Percentiles rank a stretch among this genome's conserved stretches.
phyloP scores from a whole-genome alignment of 1,284 basidiomycete species.

The Chalciporus sp. region DNA sequence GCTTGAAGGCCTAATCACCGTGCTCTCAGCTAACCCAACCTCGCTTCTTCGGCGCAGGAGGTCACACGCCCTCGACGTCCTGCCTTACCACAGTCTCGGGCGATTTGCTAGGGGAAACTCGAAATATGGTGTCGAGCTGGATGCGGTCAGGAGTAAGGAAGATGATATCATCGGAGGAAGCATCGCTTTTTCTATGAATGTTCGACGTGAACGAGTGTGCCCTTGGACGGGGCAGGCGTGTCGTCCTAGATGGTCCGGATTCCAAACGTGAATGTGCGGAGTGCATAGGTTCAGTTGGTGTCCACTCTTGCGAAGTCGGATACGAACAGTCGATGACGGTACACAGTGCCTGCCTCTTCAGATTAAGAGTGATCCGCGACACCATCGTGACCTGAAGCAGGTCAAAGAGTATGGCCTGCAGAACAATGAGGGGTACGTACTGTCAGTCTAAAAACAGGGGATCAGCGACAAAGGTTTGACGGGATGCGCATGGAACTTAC shows the following conservation, averaged over 20 bases:
- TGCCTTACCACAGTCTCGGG: background rate
- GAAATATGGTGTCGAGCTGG: constrained; percentile 2
- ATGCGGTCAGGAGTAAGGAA: background rate
- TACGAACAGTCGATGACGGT: background rate
- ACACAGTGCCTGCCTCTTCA: constrained; percentile 27
- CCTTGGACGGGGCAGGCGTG: background rate
- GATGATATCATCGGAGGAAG: background rate
- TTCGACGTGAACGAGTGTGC: background rate
- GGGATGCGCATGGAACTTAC: constrained; percentile 33
- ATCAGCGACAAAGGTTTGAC: background rate
- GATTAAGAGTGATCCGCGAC: constrained; percentile 48
- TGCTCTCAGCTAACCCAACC: too few relatives aligned
- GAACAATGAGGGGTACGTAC: constrained; percentile 19
- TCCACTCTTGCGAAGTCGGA: background rate
- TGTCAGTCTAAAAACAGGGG: constrained; percentile 28
- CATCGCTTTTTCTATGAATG: background rate
- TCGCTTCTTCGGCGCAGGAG: background rate
- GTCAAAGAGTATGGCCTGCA: background rate
- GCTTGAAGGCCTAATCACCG: too few relatives aligned
- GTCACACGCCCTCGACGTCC: background rate
- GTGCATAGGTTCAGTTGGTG: too few relatives aligned
- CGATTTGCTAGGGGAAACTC: background rate
- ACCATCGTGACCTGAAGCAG: constrained; percentile 46
- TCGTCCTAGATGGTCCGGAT: background rate
- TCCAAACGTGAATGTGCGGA: background rate